These are phyloP conservation scores for Hypoxylon fragiforme DNA, from an alignment of 495 filamentous ascomycete genomes.

Conservation along the genomic window DNA sequence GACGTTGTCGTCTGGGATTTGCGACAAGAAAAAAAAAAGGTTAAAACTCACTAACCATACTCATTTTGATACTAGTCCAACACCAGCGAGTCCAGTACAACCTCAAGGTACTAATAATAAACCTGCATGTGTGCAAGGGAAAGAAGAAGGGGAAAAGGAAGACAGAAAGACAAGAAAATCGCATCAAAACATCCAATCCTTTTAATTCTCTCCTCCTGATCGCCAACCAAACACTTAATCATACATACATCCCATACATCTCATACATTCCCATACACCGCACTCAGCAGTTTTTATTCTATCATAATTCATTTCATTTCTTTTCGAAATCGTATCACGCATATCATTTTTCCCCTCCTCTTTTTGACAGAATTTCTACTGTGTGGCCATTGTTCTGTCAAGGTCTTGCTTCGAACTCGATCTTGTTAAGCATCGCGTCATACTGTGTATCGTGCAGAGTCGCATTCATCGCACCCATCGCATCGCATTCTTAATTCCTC, in stretches of 20 bases:
- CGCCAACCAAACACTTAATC: too few relatives aligned
- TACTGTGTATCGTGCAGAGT: slow-evolving; percentile 10
- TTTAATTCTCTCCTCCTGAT: too few relatives aligned
- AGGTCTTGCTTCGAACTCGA: too few relatives aligned
- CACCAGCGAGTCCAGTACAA: background rate
- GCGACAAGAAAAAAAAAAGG: slow-evolving; percentile 4
- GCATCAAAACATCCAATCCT: too few relatives aligned
- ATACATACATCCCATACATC: too few relatives aligned
- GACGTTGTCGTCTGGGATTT: too few relatives aligned
- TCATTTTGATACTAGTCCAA: background rate
- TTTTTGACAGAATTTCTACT: background rate
- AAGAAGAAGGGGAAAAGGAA: too few relatives aligned
- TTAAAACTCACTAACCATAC: slow-evolving; percentile 2
- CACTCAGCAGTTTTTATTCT: too few relatives aligned
- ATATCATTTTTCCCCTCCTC: background rate
- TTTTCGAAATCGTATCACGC: background rate
- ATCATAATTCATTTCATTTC: background rate
- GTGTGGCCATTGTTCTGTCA: slow-evolving; percentile 1
- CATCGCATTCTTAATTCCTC: slow-evolving; percentile 17
- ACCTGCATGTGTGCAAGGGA: too few relatives aligned
- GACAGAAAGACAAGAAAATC: too few relatives aligned
- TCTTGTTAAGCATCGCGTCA: background rate
- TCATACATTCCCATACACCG: too few relatives aligned
- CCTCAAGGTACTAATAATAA: slow-evolving; percentile 19
- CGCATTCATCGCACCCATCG: slow-evolving; percentile 7